Conservation (phyloP, 208 protist genomes). For the Wallacemonas collosoma region DNA sequence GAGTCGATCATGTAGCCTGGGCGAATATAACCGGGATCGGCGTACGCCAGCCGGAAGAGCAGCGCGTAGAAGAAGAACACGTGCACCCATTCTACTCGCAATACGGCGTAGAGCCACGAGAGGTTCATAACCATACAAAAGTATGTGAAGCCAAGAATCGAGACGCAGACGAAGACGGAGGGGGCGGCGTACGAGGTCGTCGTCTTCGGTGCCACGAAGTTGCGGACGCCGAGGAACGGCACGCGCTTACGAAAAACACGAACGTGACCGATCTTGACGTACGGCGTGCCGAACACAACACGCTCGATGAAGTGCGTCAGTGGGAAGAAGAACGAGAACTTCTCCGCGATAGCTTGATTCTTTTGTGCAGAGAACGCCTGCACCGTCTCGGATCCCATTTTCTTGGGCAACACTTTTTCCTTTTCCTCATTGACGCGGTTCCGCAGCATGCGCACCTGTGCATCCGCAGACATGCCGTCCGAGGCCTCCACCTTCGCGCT, state of each 20-base stretch:
- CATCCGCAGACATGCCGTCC: constrained; percentile 44
- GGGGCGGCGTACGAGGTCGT: constrained; percentile 74
- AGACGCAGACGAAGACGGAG: constrained; percentile 27
- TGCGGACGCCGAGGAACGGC: constrained; percentile 56
- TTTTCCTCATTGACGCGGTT: constrained; percentile 51
- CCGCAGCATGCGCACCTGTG: constrained; percentile 57
- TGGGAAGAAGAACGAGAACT: constrained; percentile 70
- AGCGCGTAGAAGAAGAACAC: constrained; percentile 48
- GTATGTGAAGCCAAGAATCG: constrained; percentile 36
- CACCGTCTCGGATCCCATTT: constrained; percentile 63
- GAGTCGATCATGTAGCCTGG: constrained; percentile 65
- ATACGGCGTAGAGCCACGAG: constrained; percentile 37
- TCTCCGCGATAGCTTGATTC: constrained; percentile 56
- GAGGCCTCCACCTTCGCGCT: constrained; percentile 65
- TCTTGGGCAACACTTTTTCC: constrained; percentile 51
- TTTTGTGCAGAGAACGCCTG: constrained; percentile 72
- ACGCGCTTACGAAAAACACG: constrained; percentile 77
- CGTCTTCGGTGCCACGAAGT: constrained; percentile 69
- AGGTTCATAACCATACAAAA: constrained; percentile 36
- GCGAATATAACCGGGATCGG: constrained; percentile 78
- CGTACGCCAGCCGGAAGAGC: constrained; percentile 60
- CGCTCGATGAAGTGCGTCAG: constrained; percentile 73
- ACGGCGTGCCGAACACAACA: constrained; percentile 71
- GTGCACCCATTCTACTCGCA: constrained; percentile 35
- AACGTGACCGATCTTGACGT: constrained; percentile 68